Conservation (phyloP, 2,329 filamentous ascomycete species). For the Cercospora sp. region DNA sequence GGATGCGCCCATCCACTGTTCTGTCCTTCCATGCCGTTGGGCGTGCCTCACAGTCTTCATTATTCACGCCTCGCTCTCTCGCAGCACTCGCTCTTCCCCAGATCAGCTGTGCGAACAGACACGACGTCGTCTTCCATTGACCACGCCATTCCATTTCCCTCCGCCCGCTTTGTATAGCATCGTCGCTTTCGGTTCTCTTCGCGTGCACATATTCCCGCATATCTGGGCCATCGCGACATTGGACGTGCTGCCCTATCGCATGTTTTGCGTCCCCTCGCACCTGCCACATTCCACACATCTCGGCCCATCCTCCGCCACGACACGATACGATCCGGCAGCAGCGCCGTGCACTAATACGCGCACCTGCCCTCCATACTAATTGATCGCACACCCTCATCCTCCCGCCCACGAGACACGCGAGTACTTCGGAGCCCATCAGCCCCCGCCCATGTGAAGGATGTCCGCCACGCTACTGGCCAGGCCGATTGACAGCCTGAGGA, state of each 20-base stretch:
- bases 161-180: neutral
- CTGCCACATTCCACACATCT: constrained; percentile 1
- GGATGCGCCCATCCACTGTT: neutral
- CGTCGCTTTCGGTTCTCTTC: neutral
- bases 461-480: constrained; percentile 45
- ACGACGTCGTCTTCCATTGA: constrained; percentile 3
- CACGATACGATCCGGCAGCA: neutral
- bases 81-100: no score
- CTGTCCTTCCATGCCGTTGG: neutral
- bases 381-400: neutral
- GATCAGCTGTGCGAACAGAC: neutral
- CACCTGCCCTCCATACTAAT: neutral
- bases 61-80: neutral
- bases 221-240: neutral
- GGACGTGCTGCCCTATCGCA: neutral
- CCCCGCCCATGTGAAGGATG: constrained; percentile 22
- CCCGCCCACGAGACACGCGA: neutral
- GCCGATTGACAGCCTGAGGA: constrained; percentile 36
- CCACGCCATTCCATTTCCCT: neutral
- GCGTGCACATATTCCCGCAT: neutral
- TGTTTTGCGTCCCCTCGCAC: neutral
- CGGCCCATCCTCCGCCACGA: neutral
- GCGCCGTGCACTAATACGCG: neutral
- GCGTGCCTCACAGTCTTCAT: neutral
- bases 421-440: neutral